Conservation (phyloP, 1,284 basidiomycete species). For the Cutaneotrichosporon cutaneum region DNA sequence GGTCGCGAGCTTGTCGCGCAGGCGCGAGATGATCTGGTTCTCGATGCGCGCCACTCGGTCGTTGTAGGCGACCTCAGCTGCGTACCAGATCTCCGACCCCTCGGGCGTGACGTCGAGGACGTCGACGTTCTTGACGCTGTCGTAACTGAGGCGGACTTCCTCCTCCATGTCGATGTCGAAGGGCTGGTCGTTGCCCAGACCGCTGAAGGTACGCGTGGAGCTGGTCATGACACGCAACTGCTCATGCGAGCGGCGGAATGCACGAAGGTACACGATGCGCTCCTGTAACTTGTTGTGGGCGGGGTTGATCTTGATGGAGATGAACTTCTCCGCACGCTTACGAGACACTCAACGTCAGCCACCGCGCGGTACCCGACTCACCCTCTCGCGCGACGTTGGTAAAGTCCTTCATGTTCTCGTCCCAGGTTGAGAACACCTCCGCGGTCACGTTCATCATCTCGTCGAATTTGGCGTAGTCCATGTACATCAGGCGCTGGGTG, state of each 20-base stretch:
- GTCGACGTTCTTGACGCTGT: slow-evolving; percentile 92
- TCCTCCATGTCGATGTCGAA: slow-evolving; percentile 90
- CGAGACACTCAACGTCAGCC: slow-evolving; percentile 63
- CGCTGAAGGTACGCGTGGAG: slow-evolving; percentile 81
- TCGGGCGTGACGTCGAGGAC: slow-evolving; percentile 91
- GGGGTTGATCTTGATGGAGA: slow-evolving; percentile 91
- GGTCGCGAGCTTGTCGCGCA: slow-evolving; percentile 90
- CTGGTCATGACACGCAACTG: slow-evolving; percentile 97
- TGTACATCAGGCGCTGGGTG: slow-evolving; percentile 85
- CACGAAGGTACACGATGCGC: slow-evolving; percentile 78
- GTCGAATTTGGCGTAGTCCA: slow-evolving; percentile 91
- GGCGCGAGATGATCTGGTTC: slow-evolving; percentile 93
- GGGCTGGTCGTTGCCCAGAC: slow-evolving; percentile 62
- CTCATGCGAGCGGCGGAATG: slow-evolving; percentile 96
- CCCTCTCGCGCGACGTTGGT: slow-evolving; percentile 90
- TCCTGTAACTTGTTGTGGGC: slow-evolving; percentile 92
- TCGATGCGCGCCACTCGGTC: slow-evolving; percentile 96
- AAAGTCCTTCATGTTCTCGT: slow-evolving; percentile 96
- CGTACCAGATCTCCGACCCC: slow-evolving; percentile 97
- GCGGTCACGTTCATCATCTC: slow-evolving; percentile 73
- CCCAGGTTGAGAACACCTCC: slow-evolving; percentile 90
- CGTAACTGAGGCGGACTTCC: slow-evolving; percentile 92
- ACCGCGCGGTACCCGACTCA: neutral
- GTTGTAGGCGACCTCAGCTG: slow-evolving; percentile 95
- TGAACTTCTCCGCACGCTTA: slow-evolving; percentile 88